Base-by-base conservation (phyloP, 192 early-diverging fungal species). In the Thamnidium elegans region DNA sequence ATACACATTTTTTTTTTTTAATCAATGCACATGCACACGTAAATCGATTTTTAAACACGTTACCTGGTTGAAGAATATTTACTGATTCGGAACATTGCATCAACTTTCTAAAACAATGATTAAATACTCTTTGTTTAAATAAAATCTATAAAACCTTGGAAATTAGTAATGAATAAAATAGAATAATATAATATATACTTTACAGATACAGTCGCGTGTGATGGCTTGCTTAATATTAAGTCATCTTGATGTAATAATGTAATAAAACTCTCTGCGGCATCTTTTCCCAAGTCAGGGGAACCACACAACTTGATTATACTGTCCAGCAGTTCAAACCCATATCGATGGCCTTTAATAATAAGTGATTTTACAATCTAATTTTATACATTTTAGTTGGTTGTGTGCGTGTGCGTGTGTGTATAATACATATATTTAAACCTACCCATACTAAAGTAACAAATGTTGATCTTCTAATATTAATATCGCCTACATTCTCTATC, bases 111-210 rank as follows among this genome's bases (percentile, higher is more conserved):
- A 94, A 68, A 54, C 85, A 85, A 46, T 87, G 79, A 21, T 87
- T 81, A 64, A 92, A 96, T 53, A 96, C 84, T 15, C 88, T 78
- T 78, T 97, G 94, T 75, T 90, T 90, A 67, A 88, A 87, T 23
- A 99, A 72, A 10, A 90, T 66, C 80, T 87, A 78, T 32, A 77
- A 56, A 56, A 66, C 1, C 26, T 26, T 26, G 1, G 3, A 26
- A 26, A 26, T 26, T 3, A 26, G 26, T 26, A 26, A 26, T 3
- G 26, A 30, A 50, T 4, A 50, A 30, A 42, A 30, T 15, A 56
- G 10, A 20, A 11, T 32, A 17, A n/a, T 15, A 19, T 19, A 39
- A 2, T 19, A 50, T 15, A 17, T 53, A n/a, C 56, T 62, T 73
- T 65, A 73, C 71, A 23, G 71, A 73, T 52, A 87, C 67, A 36